These are phyloP conservation scores for Paramecium pentaurelia DNA, from an alignment of 73 alveolate genomes.

Conservation along the genomic window DNA sequence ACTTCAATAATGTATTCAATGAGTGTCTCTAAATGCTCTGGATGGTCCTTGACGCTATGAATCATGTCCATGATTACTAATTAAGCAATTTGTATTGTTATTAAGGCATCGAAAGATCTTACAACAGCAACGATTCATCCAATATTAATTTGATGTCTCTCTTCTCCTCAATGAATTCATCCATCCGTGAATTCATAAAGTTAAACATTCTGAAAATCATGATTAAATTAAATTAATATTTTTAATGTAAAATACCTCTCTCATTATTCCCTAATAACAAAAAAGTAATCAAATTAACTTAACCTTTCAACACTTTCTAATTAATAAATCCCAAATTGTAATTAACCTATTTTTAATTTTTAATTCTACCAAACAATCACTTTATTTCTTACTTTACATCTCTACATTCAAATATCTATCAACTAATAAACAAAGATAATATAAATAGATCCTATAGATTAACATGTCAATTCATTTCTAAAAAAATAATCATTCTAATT, in stretches of 20 bases:
- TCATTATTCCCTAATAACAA: background rate
- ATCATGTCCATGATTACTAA: conserved; percentile 21
- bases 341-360: background rate
- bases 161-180: background rate
- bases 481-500: too few relatives aligned
- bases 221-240: background rate
- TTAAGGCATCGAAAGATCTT: background rate
- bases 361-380: background rate
- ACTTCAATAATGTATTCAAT: background rate
- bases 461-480: background rate
- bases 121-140: background rate
- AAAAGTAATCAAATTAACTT: conserved; percentile 26
- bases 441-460: too few relatives aligned
- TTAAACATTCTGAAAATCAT: conserved; percentile 22
- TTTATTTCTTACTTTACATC: background rate
- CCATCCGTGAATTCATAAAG: conserved; percentile 10
- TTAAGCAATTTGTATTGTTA: background rate
- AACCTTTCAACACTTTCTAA: conserved; percentile 49
- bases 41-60: conserved; percentile 4
- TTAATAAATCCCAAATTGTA: conserved; percentile 24
- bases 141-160: background rate
- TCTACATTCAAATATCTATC: too few relatives aligned
- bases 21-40: background rate
- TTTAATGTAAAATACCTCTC: background rate
- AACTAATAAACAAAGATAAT: too few relatives aligned